Base-by-base conservation (phyloP, 2,329 filamentous ascomycete species). In the Verticillium dahliae region DNA sequence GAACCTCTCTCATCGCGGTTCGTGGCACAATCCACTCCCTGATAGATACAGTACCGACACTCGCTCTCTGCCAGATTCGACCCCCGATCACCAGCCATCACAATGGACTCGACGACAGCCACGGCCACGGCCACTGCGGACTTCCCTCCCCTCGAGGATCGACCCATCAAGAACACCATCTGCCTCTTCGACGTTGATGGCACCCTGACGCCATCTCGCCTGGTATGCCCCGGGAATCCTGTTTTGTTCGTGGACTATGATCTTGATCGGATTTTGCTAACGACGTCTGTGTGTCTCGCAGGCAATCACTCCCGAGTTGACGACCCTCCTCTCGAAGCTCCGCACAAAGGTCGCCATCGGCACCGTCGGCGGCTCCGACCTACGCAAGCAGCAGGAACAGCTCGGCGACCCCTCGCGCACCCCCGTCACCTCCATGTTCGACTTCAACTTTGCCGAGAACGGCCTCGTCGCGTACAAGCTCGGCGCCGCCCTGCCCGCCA, bases 371-470 rank as follows among this genome's bases (percentile, higher is more conserved):
- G 95, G 95, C 74, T 95, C 90, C 70, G 90, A 98, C 82, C 85
- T 97, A 65, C 80, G 76, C 74, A 98, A 99, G 82, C 95, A 98
- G 79, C 92, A 98, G 78, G 95, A 98, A 78, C 94, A 98, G 80
- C 85, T 98, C 65, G 92, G 92, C 74, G 83, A 70, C 60, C 73
- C 85, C 4, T 74, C 84, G 33, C 79, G 83, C 62, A 75, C 78
- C 34, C 83, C 89, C 68, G 94, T 98, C 64, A 92, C 88, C 59
- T 81, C 86, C 65, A 87, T 98, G 71, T 99, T 99, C 81, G 95
- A 99, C 82, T 99, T 91, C 80, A 95, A 90, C 85, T 99, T 99
- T 80, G 82, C 92, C 62, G 95, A 99, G 81, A 99, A 99, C 79
- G 95, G 95, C 11, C 86, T 99, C 68, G 96, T 90, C 1, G 95